phyloP scores from a whole-genome alignment of 352 stramenopile genomes.

The Detonula confervacea region DNA sequence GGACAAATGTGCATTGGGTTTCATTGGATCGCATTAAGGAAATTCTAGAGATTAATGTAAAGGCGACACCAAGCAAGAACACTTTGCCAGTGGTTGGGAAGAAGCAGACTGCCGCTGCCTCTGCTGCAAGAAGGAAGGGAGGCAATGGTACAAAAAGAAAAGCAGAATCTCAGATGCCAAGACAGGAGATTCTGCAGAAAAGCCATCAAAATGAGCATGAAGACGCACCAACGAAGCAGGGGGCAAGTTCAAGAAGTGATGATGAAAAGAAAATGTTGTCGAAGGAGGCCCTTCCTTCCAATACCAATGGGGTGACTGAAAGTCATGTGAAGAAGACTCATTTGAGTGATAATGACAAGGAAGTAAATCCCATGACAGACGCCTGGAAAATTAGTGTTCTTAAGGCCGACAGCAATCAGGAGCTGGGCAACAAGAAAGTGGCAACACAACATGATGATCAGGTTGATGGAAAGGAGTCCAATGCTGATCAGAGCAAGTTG shows the following conservation, averaged over 20 bases:
- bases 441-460: too few relatives aligned
- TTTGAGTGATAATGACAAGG: neutral
- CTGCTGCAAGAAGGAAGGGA: conserved; percentile 8
- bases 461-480: too few relatives aligned
- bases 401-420: too few relatives aligned
- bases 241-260: neutral
- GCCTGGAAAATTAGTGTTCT: neutral
- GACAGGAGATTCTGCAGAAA: conserved; percentile 12
- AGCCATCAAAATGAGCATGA: neutral
- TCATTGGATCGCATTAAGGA: conserved; percentile 46
- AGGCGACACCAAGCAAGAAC: conserved; percentile 22
- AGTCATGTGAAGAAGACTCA: neutral
- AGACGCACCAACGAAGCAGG: neutral
- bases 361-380: neutral
- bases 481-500: too few relatives aligned
- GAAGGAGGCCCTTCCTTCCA: neutral
- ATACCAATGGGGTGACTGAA: neutral
- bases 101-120: neutral
- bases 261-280: neutral
- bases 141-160: conserved; percentile 27
- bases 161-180: neutral
- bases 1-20: conserved; percentile 67
- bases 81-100: neutral
- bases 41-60: conserved; percentile 52
- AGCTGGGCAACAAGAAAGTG: too few relatives aligned